Evolutionary conservation across 2,329 filamentous ascomycete genomes (phyloP), one percentile per base, ranked within the genome.

Genomic region (Diaporthe citri): DNA sequence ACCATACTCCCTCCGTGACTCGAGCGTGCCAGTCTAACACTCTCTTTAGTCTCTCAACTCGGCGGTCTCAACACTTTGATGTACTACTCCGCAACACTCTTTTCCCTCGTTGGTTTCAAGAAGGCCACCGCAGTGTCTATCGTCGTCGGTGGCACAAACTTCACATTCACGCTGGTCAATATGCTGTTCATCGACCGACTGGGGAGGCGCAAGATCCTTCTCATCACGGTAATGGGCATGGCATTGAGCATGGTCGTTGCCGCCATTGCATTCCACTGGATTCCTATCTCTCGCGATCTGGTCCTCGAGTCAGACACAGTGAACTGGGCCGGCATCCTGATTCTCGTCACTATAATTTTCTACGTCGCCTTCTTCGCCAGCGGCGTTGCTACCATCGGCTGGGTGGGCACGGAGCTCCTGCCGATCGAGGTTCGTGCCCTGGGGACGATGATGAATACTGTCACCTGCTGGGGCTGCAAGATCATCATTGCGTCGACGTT

Each of bases 401-500:
- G 86, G 86, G 80, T 86, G 15, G 81, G 80, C 36, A 84, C 82
- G 0, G 86, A 87, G 43, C 81, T 87, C 36, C 82, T 87, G 25
- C 83, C 85, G 0, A 78, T 86, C n/a, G 85, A 87, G 72, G 85
- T 87, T n/a, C 82, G 86, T 22, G 85, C 85, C 10, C 74, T 84
- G 51, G 86, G 82, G 41, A 87, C 84, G 0, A 87, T 86, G 85
- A 77, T 85, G 81, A 80, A 86, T 64, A 86, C 85, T 2, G 83
- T 82, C 69, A 84, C 82, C 7, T 82, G 80, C 77, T 85, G 85
- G 85, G 83, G 81, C 17, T 82, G 79, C 62, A 87, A 87, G 78
- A 84, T 88, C 74, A 86, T 87, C 72, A 82, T 88, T 66, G 81
- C 84, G 34, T 86, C 83, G 13, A 87, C 85, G 0, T 88, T 88